Conservation (phyloP, 306 rosid species). For the Castanea sativa region DNA sequence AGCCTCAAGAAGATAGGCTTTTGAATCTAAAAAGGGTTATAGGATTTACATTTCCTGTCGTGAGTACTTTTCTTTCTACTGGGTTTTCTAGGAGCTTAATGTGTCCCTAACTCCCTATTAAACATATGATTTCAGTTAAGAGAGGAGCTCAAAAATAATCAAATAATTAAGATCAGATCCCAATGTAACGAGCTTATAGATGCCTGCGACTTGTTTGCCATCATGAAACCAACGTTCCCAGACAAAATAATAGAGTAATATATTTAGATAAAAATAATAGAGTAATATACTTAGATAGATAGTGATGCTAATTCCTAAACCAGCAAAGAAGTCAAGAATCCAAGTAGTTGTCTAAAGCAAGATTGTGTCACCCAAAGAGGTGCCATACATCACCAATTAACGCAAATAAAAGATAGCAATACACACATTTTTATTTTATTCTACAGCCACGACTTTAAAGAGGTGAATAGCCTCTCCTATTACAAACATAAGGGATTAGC, state of each 20-base stretch:
- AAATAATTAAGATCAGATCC: too few species aligned
- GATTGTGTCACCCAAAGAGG: conserved; percentile 5
- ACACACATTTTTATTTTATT: neutral
- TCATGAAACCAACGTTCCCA: neutral
- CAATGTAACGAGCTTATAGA: neutral
- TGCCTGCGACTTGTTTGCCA: too few species aligned
- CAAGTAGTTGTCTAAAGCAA: neutral
- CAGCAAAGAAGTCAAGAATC: neutral
- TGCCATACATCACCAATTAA: neutral
- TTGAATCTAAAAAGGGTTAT: neutral
- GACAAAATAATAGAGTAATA: neutral
- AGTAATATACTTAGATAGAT: too few species aligned
- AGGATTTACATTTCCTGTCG: neutral
- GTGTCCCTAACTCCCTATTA: neutral
- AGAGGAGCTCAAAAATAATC: neutral
- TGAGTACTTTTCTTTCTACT: neutral
- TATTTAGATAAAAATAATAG: neutral
- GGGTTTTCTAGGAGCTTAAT: neutral
- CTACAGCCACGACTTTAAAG: too few species aligned
- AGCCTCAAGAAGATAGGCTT: neutral
- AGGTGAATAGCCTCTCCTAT: too few species aligned
- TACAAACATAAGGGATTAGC: too few species aligned
- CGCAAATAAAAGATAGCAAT: neutral
- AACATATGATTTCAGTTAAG: neutral
- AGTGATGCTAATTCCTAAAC: neutral